Evolutionary conservation across 768 basidiomycete species (phyloP), one percentile per base, ranked within the genome.

Genomic region (Clavulina sp.): DNA sequence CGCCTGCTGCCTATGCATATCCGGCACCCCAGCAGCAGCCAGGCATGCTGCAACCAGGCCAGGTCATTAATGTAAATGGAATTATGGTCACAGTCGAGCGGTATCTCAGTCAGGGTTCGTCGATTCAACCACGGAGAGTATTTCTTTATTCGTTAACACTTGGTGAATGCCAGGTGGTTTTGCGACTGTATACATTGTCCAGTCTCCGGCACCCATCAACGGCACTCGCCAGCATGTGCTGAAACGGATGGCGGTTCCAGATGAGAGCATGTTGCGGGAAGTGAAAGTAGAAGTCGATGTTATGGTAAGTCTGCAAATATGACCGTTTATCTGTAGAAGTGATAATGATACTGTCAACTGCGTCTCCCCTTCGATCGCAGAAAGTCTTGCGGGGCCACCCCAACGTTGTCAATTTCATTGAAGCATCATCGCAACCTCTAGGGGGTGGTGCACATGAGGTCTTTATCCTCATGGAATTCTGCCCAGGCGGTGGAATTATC

Each of bases 391-490:
- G 84, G 67, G 85, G 88, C 23, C 92, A 95, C 62, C 85, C 89
- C 2, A 91, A 95, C 63, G 86, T 99, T 57, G 88, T 95, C 51
- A 80, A 95, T 63, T 80, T 96, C 64, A 86, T 96, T 62, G 93
- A 93, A 67, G 91, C 93, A 29, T 81, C 88, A 50, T 92, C 87
- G 77, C 79, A 86, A 55, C 77, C 79, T 58, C 73, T 86, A 64
- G 70, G 86, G 4, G 82, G 80, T 59, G 87, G 86, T 29, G 74
- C 77, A 44, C 89, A 83, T 61, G 95, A 97, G 65, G 92, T 97
- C 18, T 95, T 95, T 63, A 97, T 99, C 63, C 74, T 99, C 55
- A 99, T 99, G 95, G 95, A 99, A 63, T 95, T 81, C 65, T 93
- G 89, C 64, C 73, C 87, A 88, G 91, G 91, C 46, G 95, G 95